Evolutionary conservation across 805 yeast genomes (phyloP), one percentile per base, ranked within the genome.

Genomic region (Candida insectorum): DNA sequence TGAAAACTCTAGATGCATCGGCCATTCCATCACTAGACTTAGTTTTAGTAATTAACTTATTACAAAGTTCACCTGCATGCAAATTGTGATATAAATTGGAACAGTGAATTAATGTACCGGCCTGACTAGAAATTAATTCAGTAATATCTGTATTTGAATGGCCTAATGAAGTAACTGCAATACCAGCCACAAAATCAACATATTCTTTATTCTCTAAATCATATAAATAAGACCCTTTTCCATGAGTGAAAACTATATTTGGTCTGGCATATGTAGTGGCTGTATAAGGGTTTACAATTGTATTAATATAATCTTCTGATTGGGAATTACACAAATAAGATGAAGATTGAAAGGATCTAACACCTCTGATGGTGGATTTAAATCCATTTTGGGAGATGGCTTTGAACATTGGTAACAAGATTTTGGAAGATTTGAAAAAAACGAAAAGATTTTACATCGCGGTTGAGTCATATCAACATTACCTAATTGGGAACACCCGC

Each of bases 151-250:
- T 77, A 48, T 93, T 74, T 16, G 88, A 68, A 54, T 93, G 97
- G 2, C 98, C 98, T 43, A 93, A 66, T 1, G 85, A 81, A n/a
- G 96, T 91, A 11, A 93, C 98, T 1, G 98, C 97, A 46, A 93
- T 91, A 33, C 98, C 98, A 2, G 97, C 88, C 1, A 91, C 81
- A 60, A 93, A 91, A 55, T 93, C 98, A 31, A 93, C 71, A 52
- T 81, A 93, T 54, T 81, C 73, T 24, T 77, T 71, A 40, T 83
- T 82, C 48, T 85, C 87, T 30, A 82, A 60, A 57, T 93, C 98
- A 69, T 80, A 88, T 34, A 93, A 56, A 34, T 69, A 68, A n/a
- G 88, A 76, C 13, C 95, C 96, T 47, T 77, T 60, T 22, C 96
- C 98, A 40, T 80, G 81, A 30, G 82, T 78, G 36, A 91, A 69